These are phyloP conservation scores for Starmera caribaea DNA, from an alignment of 805 yeast species.

Conservation along the genomic window DNA sequence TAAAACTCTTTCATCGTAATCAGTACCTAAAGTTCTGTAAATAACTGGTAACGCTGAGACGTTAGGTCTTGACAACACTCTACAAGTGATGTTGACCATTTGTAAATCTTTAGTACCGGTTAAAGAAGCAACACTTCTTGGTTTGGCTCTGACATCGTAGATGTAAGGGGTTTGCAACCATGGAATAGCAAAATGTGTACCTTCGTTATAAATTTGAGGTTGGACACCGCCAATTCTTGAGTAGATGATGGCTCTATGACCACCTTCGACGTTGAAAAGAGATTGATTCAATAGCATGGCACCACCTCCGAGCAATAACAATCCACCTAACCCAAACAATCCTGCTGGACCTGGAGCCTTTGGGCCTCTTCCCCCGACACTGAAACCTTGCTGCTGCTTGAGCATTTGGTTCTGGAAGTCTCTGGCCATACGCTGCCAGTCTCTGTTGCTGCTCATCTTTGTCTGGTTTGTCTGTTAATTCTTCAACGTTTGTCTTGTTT, in stretches of 20 bases:
- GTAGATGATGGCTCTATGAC: conserved; percentile 93
- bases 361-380: conserved; percentile 22
- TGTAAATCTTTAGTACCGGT: conserved; percentile 98
- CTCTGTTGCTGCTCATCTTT: conserved; percentile 24
- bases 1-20: conserved; percentile 93
- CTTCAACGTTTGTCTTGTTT: not conserved
- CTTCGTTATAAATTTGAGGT: conserved; percentile 78
- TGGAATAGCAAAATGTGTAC: conserved; percentile 90
- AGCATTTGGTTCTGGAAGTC: conserved; percentile 39
- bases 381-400: conserved; percentile 24
- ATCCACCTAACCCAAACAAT: conserved; percentile 53
- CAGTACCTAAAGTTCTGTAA: conserved; percentile 86
- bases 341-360: conserved; percentile 33
- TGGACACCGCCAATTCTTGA: conserved; percentile 82
- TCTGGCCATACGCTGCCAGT: conserved; percentile 43
- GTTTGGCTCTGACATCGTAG: conserved; percentile 94
- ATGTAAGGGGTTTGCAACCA: conserved; percentile 91
- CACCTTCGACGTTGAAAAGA: conserved; percentile 90
- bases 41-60: conserved; percentile 69
- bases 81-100: conserved; percentile 98
- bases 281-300: conserved; percentile 44
- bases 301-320: conserved; percentile 49
- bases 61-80: conserved; percentile 89
- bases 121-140: conserved; percentile 89
- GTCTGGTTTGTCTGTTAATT: not conserved